Evolutionary conservation across 2,329 filamentous ascomycete genomes (phyloP), one percentile per base, ranked within the genome.

Genomic region (Blastomyces gilchristii): DNA sequence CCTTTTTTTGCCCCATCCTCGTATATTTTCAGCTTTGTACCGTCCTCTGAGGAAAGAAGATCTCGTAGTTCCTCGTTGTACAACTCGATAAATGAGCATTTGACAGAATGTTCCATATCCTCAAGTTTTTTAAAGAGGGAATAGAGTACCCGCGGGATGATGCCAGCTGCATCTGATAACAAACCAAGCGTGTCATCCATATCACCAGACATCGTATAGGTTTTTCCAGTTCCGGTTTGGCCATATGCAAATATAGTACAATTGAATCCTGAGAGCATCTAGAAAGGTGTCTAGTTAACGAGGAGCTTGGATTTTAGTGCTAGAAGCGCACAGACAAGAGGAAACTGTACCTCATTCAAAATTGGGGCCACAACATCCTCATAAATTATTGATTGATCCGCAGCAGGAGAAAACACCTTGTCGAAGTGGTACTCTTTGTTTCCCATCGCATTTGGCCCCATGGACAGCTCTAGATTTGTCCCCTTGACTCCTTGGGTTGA

Each of bases 231-330:
- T 54, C 94, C 94, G 0, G 94, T 99, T 75, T 99, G 94, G 34
- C 94, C 94, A 74, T 99, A 99, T 43, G 94, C 94, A 71, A 99
- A 99, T 65, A 99, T 96, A 5, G 94, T 99, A 78, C 94, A 99
- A 75, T 99, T 99, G 78, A 90, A 97, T 61, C 94, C 94, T 31
- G 87, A 84, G 52, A 99, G 83, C 82, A 97, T 96, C 91, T 96
- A 68, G 7, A 37, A 37, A 2, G 39, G 49, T 9, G 14, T 63
- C 66, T 71, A 63, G 67, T 65, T 52, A 47, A 37, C 43, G n/a
- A 11, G 14, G 34, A 2, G 18, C 3, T 41, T 25, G n/a, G 52
- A 12, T 8, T 25, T 25, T 41, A 8, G 16, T 7, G 28, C 16
- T 37, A n/a, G 22, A 41, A 16, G 43, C 25, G 28, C 7, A 22